Evolutionary conservation across 805 yeast species (phyloP).

Genomic region (Starmera caribaea): DNA sequence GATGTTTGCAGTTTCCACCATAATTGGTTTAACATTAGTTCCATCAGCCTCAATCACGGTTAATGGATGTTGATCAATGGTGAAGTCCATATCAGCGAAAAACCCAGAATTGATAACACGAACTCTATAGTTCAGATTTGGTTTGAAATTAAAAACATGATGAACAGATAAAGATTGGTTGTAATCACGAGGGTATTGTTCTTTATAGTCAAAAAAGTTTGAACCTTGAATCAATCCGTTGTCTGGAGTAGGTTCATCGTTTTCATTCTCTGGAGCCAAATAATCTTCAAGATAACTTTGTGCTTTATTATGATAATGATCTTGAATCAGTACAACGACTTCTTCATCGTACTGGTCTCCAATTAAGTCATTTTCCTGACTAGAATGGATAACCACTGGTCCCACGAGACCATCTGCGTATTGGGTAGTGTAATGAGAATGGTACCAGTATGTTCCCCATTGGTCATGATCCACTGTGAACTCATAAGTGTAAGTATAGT

Average conservation of each 20-base stretch:
- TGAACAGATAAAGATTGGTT: conserved; percentile 10
- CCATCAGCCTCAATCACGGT: conserved; percentile 47
- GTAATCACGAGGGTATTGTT: conserved; percentile 13
- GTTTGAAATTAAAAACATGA: conserved; percentile 25
- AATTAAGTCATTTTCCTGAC: conserved; percentile 25
- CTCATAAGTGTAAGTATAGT: conserved; percentile 30
- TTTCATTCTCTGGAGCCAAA: conserved; percentile 30
- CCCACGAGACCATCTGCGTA: conserved; percentile 41
- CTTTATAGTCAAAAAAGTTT: conserved; percentile 19
- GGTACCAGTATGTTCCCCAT: conserved; percentile 49
- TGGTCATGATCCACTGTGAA: conserved; percentile 29
- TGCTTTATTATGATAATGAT: conserved; percentile 35
- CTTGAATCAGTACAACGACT: conserved; percentile 31
- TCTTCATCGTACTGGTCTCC: conserved; percentile 37
- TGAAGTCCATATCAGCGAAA: conserved; percentile 39
- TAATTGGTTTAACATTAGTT: conserved; percentile 34
- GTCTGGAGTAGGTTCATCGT: conserved; percentile 44
- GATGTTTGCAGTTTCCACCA: conserved; percentile 31
- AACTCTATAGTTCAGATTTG: conserved; percentile 34
- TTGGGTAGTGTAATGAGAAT: conserved; percentile 40
- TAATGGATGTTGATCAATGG: conserved; percentile 40
- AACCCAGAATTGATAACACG: conserved; percentile 41
- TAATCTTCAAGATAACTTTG: conserved; percentile 21
- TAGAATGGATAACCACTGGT: conserved; percentile 36
- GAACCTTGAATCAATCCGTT: conserved; percentile 33